Base-by-base conservation (phyloP, 1,284 basidiomycete species). In the Ceratobasidium sp. region DNA sequence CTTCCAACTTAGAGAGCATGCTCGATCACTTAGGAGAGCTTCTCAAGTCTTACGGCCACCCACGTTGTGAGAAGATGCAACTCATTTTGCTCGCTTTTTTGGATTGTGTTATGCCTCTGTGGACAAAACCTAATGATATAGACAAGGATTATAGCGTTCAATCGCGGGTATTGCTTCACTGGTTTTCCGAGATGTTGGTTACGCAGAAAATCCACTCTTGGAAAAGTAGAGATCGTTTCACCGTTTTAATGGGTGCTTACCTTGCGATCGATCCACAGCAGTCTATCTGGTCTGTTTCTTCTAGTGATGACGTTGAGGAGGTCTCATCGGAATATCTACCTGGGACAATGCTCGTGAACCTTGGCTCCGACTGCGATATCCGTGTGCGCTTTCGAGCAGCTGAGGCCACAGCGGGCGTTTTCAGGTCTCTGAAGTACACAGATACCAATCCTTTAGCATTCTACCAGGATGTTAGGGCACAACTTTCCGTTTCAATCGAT, bases 381-480 rank as follows among this genome's bases (percentile, higher is more conserved):
- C 88, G 95, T 28, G 90, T 97, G 39, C 90, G 96, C 5, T 92
- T 94, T 76, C 89, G 92, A 26, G 87, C 87, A 0, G 90, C 92
- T 1, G 81, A 86, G 2, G 83, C 88, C 5, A 87, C 86, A 34
- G 87, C 92, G 1, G 82, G 83, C 3, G 79, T 94, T 23, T 90
- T 93, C 76, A 77, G 69, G 45, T 71, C 55, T 8, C n/a, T 61
- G 48, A 71, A 60, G 34, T 14, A 60, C 41, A 71, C 57, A 2
- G 57, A 71, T 10, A 60, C 69, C 30, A 60, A 71, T 23, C 69
- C 59, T 18, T 50, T 71, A 46, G 28, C 69, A 9, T 62, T 71
- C 32, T 71, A 71, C 28, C 70, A 71, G n/a, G 70, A 71, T 34
- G 59, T 71, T 21, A 48, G 57, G 39, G 70, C 45, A 32, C 58